phyloP scores from a whole-genome alignment of 805 yeast genomes.

The Wickerhamiella sergipiensis region DNA sequence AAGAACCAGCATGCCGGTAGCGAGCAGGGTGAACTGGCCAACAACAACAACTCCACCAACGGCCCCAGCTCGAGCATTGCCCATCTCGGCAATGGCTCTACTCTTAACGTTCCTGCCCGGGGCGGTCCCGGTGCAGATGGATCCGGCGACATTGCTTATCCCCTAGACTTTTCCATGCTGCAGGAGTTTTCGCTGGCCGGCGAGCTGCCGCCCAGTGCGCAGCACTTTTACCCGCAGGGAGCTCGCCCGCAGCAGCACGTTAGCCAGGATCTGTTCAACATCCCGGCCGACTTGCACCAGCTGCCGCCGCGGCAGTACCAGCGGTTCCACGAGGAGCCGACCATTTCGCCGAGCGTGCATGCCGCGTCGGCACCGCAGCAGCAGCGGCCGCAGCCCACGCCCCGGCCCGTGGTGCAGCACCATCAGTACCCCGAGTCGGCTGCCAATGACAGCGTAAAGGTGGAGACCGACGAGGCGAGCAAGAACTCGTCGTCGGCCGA shows the following conservation, averaged over 20 bases:
- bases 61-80: background rate
- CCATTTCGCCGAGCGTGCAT: background rate
- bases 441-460: background rate
- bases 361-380: background rate
- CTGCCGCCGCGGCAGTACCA: background rate
- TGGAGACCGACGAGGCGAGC: background rate
- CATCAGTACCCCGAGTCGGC: background rate
- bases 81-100: background rate
- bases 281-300: slow-evolving; percentile 1
- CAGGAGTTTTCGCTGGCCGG: slow-evolving; percentile 24
- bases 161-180: slow-evolving; percentile 19
- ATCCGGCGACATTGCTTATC: background rate
- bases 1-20: slow-evolving; percentile 15
- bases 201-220: slow-evolving; percentile 18
- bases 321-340: slow-evolving; percentile 1
- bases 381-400: background rate
- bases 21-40: background rate
- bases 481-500: background rate
- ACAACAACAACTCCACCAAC: too few relatives aligned
- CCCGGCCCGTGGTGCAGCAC: background rate
- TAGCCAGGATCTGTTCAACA: background rate
- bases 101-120: background rate
- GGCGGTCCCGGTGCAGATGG: background rate
- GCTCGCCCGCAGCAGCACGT: slow-evolving; percentile 1
- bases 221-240: slow-evolving; percentile 1